Evolutionary conservation across 176 grass and related monocot genomes (phyloP).

Genomic region (Phragmites australis): DNA sequence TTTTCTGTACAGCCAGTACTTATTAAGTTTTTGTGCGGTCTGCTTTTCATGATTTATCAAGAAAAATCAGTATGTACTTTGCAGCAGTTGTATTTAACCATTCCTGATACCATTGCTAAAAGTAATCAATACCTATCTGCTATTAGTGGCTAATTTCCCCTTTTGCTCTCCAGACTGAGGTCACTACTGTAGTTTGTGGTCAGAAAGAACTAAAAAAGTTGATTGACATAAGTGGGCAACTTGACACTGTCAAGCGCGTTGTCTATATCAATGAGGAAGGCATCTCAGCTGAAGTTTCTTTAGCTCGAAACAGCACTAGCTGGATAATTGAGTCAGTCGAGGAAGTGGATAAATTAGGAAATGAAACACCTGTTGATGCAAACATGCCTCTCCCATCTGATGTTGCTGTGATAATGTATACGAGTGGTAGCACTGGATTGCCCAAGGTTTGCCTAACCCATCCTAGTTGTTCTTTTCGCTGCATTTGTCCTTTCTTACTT

Average conservation of each 20-base stretch:
- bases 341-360: slow-evolving; percentile 66
- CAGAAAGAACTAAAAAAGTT: slow-evolving; percentile 90
- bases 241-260: slow-evolving; percentile 71
- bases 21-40: background rate
- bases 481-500: slow-evolving; percentile 13
- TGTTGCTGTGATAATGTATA: slow-evolving; percentile 95
- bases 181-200: slow-evolving; percentile 86
- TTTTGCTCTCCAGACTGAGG: slow-evolving; percentile 77
- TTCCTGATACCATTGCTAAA: background rate
- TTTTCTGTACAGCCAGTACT: background rate
- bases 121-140: slow-evolving; percentile 2
- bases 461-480: slow-evolving; percentile 5
- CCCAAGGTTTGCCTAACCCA: slow-evolving; percentile 71
- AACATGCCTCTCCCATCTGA: slow-evolving; percentile 70
- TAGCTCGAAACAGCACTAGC: slow-evolving; percentile 60
- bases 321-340: slow-evolving; percentile 69
- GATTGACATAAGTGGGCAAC: slow-evolving; percentile 79
- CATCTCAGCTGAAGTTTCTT: slow-evolving; percentile 63
- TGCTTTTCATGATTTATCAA: slow-evolving; percentile 25
- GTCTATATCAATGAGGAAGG: slow-evolving; percentile 86
- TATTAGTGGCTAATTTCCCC: background rate
- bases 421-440: slow-evolving; percentile 94
- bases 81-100: slow-evolving; percentile 8
- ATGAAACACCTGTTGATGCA: slow-evolving; percentile 65
- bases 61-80: slow-evolving; percentile 11